Percentiles rank a stretch among this genome's conserved stretches.
Conservation (phyloP, 2,329 filamentous ascomycete genomes). For the Colletotrichum falcatum region DNA sequence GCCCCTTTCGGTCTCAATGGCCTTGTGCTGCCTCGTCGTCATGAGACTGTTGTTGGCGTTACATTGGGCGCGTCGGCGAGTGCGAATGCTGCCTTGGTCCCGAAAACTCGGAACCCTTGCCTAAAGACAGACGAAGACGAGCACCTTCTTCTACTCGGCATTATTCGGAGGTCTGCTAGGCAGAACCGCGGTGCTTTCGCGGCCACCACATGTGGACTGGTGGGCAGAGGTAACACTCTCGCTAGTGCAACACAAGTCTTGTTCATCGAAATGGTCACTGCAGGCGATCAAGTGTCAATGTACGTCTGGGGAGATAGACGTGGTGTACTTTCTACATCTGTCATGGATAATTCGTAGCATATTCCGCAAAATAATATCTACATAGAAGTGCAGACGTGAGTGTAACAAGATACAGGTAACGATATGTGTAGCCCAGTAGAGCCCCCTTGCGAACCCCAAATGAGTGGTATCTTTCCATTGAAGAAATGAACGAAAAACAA, state of each 20-base stretch:
- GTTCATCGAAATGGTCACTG: not conserved
- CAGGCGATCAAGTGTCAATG: not conserved
- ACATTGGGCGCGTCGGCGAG: conserved; percentile 33
- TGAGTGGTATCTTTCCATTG: conserved; percentile 29
- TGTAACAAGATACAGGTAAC: not conserved
- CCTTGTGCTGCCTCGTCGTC: conserved; percentile 11
- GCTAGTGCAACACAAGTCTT: not conserved
- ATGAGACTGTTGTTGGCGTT: conserved; percentile 18
- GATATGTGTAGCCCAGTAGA: conserved; percentile 10
- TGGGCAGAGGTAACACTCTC: not conserved
- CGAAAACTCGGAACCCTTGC: conserved; percentile 29
- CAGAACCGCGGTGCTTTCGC: not conserved
- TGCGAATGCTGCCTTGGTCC: conserved; percentile 28
- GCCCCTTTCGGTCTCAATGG: too few species aligned
- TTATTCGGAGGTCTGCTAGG: not conserved
- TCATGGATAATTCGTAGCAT: not conserved
- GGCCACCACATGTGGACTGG: not conserved
- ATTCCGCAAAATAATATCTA: conserved; percentile 11
- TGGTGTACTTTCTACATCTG: not conserved
- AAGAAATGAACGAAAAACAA: not conserved
- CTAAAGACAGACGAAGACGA: not conserved
- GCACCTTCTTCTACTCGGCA: not conserved
- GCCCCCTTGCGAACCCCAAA: conserved; percentile 2
- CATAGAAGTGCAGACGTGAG: conserved; percentile 21
- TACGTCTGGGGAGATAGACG: not conserved